These are phyloP conservation scores for Colletotrichum sp. DNA, from an alignment of 2,329 filamentous ascomycete genomes.

Conservation along the genomic window DNA sequence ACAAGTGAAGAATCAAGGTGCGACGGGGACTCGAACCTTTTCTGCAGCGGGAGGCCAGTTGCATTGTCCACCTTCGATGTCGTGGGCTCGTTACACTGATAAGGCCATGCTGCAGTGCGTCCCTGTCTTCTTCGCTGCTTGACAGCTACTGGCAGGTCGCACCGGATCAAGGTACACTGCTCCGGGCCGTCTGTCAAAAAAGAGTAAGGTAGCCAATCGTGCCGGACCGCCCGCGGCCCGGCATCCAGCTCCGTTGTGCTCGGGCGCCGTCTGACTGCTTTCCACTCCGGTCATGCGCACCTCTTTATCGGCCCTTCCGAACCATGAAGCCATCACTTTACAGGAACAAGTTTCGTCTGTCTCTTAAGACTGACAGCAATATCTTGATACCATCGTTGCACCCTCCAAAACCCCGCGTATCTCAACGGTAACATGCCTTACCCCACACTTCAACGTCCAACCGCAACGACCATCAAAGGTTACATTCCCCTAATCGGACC, in stretches of 20 bases:
- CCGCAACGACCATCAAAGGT: background rate
- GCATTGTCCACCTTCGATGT: background rate
- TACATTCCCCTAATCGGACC: background rate
- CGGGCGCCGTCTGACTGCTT: background rate
- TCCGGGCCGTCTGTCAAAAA: background rate
- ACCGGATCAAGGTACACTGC: background rate
- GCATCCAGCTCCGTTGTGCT: accelerated
- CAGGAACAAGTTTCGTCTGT: background rate
- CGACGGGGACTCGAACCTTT: background rate
- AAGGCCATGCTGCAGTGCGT: background rate
- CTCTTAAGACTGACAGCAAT: background rate
- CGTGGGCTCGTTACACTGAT: slow-evolving; percentile 14
- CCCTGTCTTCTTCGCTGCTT: background rate
- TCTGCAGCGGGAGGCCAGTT: background rate
- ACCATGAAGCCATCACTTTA: accelerated
- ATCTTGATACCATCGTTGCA: background rate
- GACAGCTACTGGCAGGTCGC: background rate
- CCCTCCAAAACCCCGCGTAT: background rate
- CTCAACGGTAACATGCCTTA: background rate
- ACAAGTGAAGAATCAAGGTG: background rate
- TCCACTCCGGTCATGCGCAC: background rate
- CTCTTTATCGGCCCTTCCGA: background rate
- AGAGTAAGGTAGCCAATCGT: too few species aligned
- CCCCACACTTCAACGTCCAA: background rate
- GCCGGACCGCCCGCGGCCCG: background rate